A percentile compares a stretch with the other conserved stretches of the same genome.
phyloP scores from a whole-genome alignment of 2,329 filamentous ascomycete species.

The Stenocarpella maydis region DNA sequence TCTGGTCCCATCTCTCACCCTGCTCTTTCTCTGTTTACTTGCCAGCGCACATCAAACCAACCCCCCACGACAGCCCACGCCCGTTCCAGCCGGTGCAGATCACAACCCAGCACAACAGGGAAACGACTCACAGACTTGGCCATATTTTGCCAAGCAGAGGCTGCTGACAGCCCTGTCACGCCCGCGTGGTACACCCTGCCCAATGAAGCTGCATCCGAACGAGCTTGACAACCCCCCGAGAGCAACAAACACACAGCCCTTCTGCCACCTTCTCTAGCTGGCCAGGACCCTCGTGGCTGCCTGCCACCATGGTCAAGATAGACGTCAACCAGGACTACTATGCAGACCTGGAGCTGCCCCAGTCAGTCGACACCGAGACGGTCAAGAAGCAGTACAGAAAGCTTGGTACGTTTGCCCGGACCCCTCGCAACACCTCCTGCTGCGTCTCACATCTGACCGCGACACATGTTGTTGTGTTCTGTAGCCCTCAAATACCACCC shows the following conservation, averaged over 20 bases:
- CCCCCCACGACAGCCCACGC: not conserved
- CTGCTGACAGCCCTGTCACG: not conserved
- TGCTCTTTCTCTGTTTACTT: constrained; percentile 10
- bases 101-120: not conserved
- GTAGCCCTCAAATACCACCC: constrained; percentile 86
- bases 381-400: constrained; percentile 89
- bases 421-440: constrained; percentile 30
- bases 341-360: constrained; percentile 77
- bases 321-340: constrained; percentile 82
- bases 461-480: not conserved
- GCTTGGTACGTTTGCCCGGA: constrained; percentile 63
- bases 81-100: constrained; percentile 8
- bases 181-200: not conserved
- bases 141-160: not conserved
- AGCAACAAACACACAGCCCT: constrained; percentile 10
- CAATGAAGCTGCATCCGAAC: constrained; percentile 17
- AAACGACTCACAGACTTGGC: not conserved
- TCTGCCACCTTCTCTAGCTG: constrained; percentile 4
- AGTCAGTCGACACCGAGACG: constrained; percentile 72
- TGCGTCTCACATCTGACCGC: constrained; percentile 33
- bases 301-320: constrained; percentile 69
- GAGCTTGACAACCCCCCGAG: not conserved
- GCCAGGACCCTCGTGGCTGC: constrained; percentile 42
- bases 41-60: not conserved
- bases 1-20: constrained; percentile 5